Conservation (phyloP, 352 stramenopile species). For the Phytopythium litorale region DNA sequence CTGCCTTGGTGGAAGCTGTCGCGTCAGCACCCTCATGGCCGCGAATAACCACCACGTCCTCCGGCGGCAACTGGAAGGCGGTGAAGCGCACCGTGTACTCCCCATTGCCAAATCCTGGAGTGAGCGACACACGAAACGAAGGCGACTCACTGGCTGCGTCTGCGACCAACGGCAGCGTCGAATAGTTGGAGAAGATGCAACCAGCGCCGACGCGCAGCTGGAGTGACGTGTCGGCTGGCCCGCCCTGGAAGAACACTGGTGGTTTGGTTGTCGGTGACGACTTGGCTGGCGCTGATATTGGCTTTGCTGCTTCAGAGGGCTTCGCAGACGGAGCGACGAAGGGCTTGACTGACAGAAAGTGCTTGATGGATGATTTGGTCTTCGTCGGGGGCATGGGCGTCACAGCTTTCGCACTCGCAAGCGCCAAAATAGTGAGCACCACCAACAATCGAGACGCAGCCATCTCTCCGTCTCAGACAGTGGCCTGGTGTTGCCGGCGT, state of each 20-base stretch:
- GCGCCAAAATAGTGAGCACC: background rate
- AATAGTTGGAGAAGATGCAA: slow-evolving; percentile 56
- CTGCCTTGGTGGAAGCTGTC: background rate
- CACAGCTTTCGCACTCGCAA: background rate
- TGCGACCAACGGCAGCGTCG: slow-evolving; percentile 16
- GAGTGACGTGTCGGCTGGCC: slow-evolving; percentile 3
- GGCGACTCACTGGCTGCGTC: background rate
- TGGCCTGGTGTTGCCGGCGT: background rate
- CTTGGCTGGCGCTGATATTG: background rate
- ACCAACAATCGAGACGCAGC: background rate
- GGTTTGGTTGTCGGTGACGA: background rate
- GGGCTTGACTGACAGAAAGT: background rate
- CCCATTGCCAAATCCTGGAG: slow-evolving; percentile 41
- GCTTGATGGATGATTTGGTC: too few relatives aligned
- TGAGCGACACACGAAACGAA: slow-evolving; percentile 42
- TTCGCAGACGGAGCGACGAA: background rate
- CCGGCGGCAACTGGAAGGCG: slow-evolving; percentile 41
- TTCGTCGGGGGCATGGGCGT: background rate
- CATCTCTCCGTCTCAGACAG: background rate
- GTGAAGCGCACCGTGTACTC: slow-evolving; percentile 64
- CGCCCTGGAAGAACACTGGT: background rate
- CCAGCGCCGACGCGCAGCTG: slow-evolving; percentile 34
- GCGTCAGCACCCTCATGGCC: slow-evolving; percentile 14
- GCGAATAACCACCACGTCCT: slow-evolving; percentile 44
- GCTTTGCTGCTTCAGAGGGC: background rate